Evolutionary conservation across 139 green algal genomes (phyloP).

Genomic region (Pleodorina starrii): DNA sequence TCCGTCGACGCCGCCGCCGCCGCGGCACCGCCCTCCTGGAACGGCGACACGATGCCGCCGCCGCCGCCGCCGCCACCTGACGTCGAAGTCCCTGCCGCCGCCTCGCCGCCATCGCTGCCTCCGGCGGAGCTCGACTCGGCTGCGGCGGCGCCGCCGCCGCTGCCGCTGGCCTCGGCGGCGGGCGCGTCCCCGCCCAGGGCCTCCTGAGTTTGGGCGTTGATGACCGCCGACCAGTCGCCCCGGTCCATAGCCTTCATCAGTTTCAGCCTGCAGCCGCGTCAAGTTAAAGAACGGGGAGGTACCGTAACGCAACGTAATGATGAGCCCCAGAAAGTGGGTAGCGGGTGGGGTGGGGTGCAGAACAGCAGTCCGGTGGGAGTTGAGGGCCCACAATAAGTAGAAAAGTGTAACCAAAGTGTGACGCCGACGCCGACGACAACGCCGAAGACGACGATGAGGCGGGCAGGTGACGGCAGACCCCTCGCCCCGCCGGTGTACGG

Average conservation of each 20-base stretch:
- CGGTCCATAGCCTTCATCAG: conserved; percentile 80
- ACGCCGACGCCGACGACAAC: too few relatives aligned
- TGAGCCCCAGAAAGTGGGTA: too few relatives aligned
- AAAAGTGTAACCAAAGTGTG: too few relatives aligned
- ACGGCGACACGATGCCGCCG: conserved; percentile 79
- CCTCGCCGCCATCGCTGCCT: background rate
- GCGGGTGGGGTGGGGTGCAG: too few relatives aligned
- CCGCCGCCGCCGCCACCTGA: background rate
- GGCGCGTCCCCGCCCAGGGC: background rate
- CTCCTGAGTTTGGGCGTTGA: conserved; percentile 81
- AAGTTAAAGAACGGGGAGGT: too few relatives aligned
- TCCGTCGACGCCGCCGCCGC: background rate
- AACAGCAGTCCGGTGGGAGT: too few relatives aligned
- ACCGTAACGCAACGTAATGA: too few relatives aligned
- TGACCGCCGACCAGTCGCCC: conserved; percentile 89
- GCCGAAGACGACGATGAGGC: too few relatives aligned
- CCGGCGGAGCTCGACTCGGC: background rate
- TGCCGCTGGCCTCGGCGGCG: too few relatives aligned
- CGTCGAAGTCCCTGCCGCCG: background rate
- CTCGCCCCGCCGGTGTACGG: too few relatives aligned
- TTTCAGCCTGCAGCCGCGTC: conserved; percentile 59
- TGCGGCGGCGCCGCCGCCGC: background rate
- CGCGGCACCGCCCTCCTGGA: conserved; percentile 46
- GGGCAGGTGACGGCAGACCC: too few relatives aligned
- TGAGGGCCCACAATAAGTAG: too few relatives aligned